Evolutionary conservation across 768 basidiomycete species (phyloP).

Genomic region (Tricholoma sp.): DNA sequence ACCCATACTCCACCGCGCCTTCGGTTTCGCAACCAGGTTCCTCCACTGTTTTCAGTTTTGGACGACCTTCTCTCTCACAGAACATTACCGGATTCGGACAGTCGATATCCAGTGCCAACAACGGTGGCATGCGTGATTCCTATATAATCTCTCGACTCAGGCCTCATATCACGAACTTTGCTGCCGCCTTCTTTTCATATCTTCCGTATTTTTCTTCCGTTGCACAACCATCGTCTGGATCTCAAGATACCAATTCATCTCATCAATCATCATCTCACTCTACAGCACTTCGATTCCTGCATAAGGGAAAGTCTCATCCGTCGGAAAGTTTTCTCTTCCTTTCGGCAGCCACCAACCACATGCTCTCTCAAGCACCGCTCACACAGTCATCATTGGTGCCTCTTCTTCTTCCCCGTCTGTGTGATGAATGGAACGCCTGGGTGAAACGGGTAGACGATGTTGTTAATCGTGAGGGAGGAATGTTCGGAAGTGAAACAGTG

Average conservation of each 20-base stretch:
- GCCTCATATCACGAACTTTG: conserved; percentile 72
- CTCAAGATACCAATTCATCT: conserved; percentile 21
- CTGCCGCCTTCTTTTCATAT: conserved; percentile 73
- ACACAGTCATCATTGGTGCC: conserved; percentile 54
- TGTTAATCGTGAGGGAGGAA: conserved; percentile 68
- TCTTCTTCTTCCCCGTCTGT: conserved; percentile 56
- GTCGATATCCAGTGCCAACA: conserved; percentile 15
- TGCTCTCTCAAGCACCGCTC: conserved; percentile 63
- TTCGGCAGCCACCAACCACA: conserved; percentile 59
- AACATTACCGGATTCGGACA: conserved; percentile 21
- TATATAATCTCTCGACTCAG: conserved; percentile 74
- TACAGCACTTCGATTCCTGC: conserved; percentile 42
- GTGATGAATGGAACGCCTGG: conserved; percentile 79
- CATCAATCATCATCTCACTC: conserved; percentile 30
- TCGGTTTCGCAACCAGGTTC: conserved; percentile 24
- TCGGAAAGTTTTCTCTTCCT: conserved; percentile 72
- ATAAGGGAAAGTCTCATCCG: conserved; percentile 65
- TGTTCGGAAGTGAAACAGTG: conserved; percentile 75
- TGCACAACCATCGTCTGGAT: conserved; percentile 22
- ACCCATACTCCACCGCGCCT: conserved; percentile 66
- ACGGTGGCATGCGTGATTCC: conserved; percentile 70
- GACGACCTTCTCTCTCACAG: conserved; percentile 11
- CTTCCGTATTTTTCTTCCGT: conserved; percentile 79
- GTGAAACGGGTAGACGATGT: conserved; percentile 60
- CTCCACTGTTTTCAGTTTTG: conserved; percentile 30